Conservation (phyloP, 2,329 filamentous ascomycete species). For the Fusarium graminum region DNA sequence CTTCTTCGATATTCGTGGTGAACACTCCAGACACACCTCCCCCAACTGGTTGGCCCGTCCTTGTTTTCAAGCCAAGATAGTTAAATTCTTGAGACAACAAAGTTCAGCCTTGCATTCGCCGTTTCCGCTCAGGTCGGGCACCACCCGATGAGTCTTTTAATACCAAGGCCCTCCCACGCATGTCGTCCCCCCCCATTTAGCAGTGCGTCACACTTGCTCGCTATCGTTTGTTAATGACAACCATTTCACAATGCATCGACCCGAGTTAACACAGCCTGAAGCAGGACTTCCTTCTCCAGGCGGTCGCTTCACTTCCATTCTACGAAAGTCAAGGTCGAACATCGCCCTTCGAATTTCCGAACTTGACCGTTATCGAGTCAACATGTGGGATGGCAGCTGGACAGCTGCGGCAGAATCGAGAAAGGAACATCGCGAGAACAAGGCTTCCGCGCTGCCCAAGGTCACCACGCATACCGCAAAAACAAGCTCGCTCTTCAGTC, state of each 20-base stretch:
- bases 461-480: conserved; percentile 6
- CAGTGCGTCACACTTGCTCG: background rate
- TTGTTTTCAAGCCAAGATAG: background rate
- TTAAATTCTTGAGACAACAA: conserved; percentile 8
- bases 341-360: conserved; percentile 15
- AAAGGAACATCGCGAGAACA: conserved; percentile 40
- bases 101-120: conserved; percentile 41
- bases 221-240: conserved; percentile 15
- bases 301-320: conserved; percentile 13
- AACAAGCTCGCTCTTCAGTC: conserved; percentile 28
- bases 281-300: conserved; percentile 5
- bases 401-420: conserved; percentile 32
- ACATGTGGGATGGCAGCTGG: conserved; percentile 45
- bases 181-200: background rate
- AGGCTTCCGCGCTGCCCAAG: background rate
- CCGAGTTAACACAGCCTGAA: conserved; percentile 9
- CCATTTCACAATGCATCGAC: background rate
- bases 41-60: background rate
- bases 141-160: conserved; percentile 4
- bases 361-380: conserved; percentile 21
- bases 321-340: conserved; percentile 29
- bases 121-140: conserved; percentile 4
- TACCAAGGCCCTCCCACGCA: no score
- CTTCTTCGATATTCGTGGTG: background rate
- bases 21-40: background rate